Percentiles rank a stretch among this genome's conserved stretches.
Conservation (phyloP, 2,329 filamentous ascomycete species). For the Colletotrichum horii region DNA sequence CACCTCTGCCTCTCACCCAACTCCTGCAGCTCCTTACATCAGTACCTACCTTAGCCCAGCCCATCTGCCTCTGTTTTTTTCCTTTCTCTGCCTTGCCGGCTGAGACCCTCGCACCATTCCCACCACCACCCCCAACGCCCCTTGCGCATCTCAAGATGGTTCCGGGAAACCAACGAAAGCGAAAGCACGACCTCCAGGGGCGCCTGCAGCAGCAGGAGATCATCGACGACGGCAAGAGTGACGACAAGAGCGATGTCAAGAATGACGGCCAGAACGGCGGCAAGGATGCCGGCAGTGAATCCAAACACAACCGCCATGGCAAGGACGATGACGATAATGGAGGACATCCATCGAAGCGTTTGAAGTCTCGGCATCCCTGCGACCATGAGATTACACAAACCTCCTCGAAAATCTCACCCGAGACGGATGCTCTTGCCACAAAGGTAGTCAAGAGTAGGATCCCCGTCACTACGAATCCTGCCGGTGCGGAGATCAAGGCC, state of each 20-base stretch:
- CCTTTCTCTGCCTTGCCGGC: background rate
- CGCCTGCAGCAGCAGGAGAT: background rate
- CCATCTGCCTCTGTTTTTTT: background rate
- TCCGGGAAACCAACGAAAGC: background rate
- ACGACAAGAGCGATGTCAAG: too few species aligned
- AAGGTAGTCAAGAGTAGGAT: background rate
- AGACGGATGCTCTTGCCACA: background rate
- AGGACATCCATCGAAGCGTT: background rate
- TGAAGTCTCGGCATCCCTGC: background rate
- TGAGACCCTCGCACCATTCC: too few species aligned
- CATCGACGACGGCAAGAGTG: too few species aligned
- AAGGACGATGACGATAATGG: background rate
- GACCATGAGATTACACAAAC: accelerated
- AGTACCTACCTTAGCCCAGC: background rate
- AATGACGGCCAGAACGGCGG: too few species aligned
- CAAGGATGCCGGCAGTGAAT: background rate
- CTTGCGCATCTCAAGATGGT: background rate
- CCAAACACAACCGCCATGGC: background rate
- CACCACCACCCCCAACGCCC: background rate
- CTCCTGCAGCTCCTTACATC: accelerated
- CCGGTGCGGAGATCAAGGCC: background rate
- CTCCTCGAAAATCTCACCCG: accelerated
- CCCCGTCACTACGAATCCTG: too few species aligned
- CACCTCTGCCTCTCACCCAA: background rate
- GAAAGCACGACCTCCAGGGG: background rate